Base-by-base conservation (phyloP, 768 basidiomycete genomes). In the Rhizopogon vinicolor region DNA sequence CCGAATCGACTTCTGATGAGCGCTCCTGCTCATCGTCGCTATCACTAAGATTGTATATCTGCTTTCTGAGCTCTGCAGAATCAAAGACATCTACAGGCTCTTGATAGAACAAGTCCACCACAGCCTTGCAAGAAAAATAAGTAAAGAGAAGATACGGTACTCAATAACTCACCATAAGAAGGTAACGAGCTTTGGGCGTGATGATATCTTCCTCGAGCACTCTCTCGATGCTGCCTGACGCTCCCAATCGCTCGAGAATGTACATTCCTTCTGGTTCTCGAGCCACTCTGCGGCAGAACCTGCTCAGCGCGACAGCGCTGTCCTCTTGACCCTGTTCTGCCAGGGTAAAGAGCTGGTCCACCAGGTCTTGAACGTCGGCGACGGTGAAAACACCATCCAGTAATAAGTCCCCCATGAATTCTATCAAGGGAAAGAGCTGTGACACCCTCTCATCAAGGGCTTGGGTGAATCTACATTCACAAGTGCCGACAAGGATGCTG, bases 361-460 rank as follows among this genome's bases (percentile, higher is more conserved):
- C 39, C n/a, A 65, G 33, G 12, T 63, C 62, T 19, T 52, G 55
- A n/a, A 65, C 48, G 45, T 69, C 68, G 7, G 52, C 56, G 35
- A 57, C 31, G 40, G 50, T 31, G 13, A 69, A 39, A 12, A 64
- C 57, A 7, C 60, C 63, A 16, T 63, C 58, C 12, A 63, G 60
- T 16, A 69, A 52, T 3, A 69, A 49, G 53, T 65, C 63, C 8
- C 60, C 65, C 3, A 58, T 37, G 51, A 68, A 68, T 3, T 54
- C 25, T 18, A 57, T 41, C 41, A 62, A 45, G 12, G 51, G 22
- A 14, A 41, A 31, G 1, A 61, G 54, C n/a, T 53, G 50, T 8
- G 28, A n/a, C 13, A 60, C 33, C 39, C 62, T 39, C 31, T 60
- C 58, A 8, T 55, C 44, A 8, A 56, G 57, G 2, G 60, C 45